Conservation (phyloP, 768 basidiomycete genomes). For the Termitomyces sp. region DNA sequence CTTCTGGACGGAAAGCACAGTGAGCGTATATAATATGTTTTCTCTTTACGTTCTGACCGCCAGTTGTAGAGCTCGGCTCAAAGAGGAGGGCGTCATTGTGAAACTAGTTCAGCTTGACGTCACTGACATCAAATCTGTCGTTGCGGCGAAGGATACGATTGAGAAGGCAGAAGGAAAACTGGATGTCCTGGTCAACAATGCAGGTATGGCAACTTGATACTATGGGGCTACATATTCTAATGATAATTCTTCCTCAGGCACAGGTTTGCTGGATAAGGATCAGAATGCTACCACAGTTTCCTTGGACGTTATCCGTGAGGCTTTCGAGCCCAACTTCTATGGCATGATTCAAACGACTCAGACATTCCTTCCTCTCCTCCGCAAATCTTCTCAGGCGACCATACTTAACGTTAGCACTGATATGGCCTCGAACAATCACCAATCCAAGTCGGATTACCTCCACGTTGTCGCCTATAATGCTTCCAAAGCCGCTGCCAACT, state of each 20-base stretch:
- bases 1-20: slow-evolving; percentile 34
- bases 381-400: slow-evolving; percentile 24
- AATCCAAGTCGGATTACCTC: slow-evolving; percentile 24
- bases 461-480: slow-evolving; percentile 54
- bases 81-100: slow-evolving; percentile 17
- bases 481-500: slow-evolving; percentile 64
- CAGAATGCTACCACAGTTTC: slow-evolving; percentile 31
- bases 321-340: slow-evolving; percentile 38
- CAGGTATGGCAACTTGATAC: slow-evolving; percentile 20
- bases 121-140: slow-evolving; percentile 26
- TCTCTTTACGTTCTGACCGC: neutral
- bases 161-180: slow-evolving; percentile 33
- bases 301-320: slow-evolving; percentile 24
- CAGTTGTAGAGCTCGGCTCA: slow-evolving; percentile 14
- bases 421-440: slow-evolving; percentile 37
- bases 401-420: slow-evolving; percentile 37
- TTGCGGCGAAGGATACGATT: slow-evolving; percentile 28
- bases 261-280: slow-evolving; percentile 20
- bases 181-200: slow-evolving; percentile 43
- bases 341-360: slow-evolving; percentile 37
- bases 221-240: neutral
- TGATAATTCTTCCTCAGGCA: slow-evolving; percentile 14
- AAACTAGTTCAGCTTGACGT: slow-evolving; percentile 34
- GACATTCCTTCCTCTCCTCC: slow-evolving; percentile 36
- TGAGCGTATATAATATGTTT: slow-evolving; percentile 13